A percentile compares a stretch with the other conserved stretches of the same genome.
Conservation (phyloP, 2,329 filamentous ascomycete species). For the Cucurbitaria berberidis region DNA sequence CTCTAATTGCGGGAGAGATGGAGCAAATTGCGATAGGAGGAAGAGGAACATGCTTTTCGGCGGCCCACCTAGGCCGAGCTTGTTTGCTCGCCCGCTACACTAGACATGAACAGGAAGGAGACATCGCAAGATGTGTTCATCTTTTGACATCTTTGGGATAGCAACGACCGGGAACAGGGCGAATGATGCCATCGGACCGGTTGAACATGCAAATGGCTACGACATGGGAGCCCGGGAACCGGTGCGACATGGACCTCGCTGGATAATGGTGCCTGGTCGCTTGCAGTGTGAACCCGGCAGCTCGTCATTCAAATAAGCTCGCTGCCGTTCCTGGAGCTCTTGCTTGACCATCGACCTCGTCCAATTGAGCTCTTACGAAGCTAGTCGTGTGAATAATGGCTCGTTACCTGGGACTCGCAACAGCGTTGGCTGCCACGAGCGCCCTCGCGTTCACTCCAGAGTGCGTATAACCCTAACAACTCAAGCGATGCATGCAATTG, state of each 20-base stretch:
- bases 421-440: constrained; percentile 43
- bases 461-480: constrained; percentile 25
- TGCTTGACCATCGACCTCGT: constrained; percentile 27
- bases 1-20: constrained; percentile 15
- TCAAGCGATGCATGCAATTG: neutral
- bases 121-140: constrained; percentile 12
- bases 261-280: constrained; percentile 12
- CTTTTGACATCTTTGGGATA: constrained; percentile 14
- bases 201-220: constrained; percentile 7
- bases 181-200: constrained; percentile 30
- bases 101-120: constrained; percentile 32
- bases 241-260: constrained; percentile 20
- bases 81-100: constrained; percentile 23
- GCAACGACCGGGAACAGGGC: constrained; percentile 9
- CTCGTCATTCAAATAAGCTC: constrained; percentile 32
- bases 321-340: constrained; percentile 18
- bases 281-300: constrained; percentile 4
- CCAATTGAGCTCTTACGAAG: constrained; percentile 36
- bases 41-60: constrained; percentile 31
- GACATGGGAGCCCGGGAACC: constrained; percentile 16
- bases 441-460: constrained; percentile 44
- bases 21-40: constrained; percentile 26
- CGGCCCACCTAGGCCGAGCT: constrained; percentile 28
- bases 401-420: constrained; percentile 41
- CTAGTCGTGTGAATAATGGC: constrained; percentile 41